Percentiles rank a stretch among this genome's conserved stretches.
These are phyloP conservation scores for Aaosphaeria arxii DNA, from an alignment of 2,329 filamentous ascomycete species.

Conservation along the genomic window DNA sequence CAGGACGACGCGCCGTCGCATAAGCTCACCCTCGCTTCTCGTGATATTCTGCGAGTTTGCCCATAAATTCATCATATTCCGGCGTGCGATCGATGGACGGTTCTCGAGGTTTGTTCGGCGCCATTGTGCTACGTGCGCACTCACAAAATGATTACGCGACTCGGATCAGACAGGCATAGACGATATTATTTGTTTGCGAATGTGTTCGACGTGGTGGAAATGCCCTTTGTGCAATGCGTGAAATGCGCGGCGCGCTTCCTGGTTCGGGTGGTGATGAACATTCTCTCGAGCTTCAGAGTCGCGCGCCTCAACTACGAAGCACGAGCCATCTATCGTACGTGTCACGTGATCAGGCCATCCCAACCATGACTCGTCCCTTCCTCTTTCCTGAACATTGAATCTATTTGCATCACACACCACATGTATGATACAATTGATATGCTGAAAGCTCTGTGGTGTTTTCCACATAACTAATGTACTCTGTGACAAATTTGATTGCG, in stretches of 20 bases:
- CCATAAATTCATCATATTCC: conserved; percentile 78
- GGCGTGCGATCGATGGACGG: conserved; percentile 48
- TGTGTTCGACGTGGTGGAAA: not conserved
- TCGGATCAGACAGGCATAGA: not conserved
- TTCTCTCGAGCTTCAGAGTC: conserved; percentile 11
- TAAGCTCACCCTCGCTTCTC: conserved; percentile 64
- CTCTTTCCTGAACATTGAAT: too few species aligned
- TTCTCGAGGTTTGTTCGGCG: conserved; percentile 42
- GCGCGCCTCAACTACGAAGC: not conserved
- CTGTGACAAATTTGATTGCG: too few species aligned
- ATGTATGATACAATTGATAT: too few species aligned
- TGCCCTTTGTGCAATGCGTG: conserved; percentile 4
- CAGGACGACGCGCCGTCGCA: conserved; percentile 7
- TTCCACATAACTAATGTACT: too few species aligned
- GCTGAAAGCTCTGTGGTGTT: too few species aligned
- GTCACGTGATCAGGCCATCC: too few species aligned
- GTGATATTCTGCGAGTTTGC: conserved; percentile 70
- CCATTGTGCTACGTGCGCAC: conserved; percentile 44
- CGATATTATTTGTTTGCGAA: not conserved
- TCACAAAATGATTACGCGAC: conserved; percentile 9
- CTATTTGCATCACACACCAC: too few species aligned
- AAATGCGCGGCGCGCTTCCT: conserved; percentile 27
- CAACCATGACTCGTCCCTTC: too few species aligned
- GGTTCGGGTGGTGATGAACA: conserved; percentile 29
- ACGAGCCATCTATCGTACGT: not conserved